Conservation (phyloP, 2,329 filamentous ascomycete genomes). For the Fusarium clavum region DNA sequence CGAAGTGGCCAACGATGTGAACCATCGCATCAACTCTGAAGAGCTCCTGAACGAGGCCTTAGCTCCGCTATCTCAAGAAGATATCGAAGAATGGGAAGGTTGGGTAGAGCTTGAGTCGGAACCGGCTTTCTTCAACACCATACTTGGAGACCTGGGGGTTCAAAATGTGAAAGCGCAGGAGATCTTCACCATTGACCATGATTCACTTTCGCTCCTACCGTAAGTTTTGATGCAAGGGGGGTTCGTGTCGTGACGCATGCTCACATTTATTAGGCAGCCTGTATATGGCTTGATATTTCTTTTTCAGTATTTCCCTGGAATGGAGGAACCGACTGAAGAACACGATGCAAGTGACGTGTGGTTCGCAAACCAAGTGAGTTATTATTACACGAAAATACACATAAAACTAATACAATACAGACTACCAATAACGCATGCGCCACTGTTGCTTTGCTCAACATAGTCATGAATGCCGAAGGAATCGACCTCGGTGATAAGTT, state of each 20-base stretch:
- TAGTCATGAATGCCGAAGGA: slow-evolving; percentile 83
- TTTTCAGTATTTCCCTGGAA: slow-evolving; percentile 74
- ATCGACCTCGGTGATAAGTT: slow-evolving; percentile 78
- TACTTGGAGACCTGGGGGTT: slow-evolving; percentile 83
- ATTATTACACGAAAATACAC: neutral
- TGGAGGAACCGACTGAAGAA: slow-evolving; percentile 64
- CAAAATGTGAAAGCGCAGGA: slow-evolving; percentile 79
- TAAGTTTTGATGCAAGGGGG: slow-evolving; percentile 50
- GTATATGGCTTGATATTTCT: slow-evolving; percentile 91
- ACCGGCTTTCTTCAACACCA: slow-evolving; percentile 87
- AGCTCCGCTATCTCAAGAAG: slow-evolving; percentile 60
- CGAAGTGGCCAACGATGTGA: slow-evolving; percentile 48
- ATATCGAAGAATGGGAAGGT: slow-evolving; percentile 73
- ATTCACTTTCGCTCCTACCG: slow-evolving; percentile 72
- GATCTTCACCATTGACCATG: slow-evolving; percentile 77
- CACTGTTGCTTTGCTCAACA: slow-evolving; percentile 92
- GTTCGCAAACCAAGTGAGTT: slow-evolving; percentile 88
- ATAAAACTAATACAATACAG: slow-evolving; percentile 55
- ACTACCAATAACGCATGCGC: slow-evolving; percentile 88
- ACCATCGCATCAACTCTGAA: slow-evolving; percentile 48
- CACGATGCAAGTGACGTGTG: slow-evolving; percentile 73
- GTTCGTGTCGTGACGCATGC: neutral
- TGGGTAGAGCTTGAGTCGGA: slow-evolving; percentile 92
- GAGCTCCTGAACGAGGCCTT: slow-evolving; percentile 61
- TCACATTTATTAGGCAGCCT: slow-evolving; percentile 66